Conservation (phyloP, 768 basidiomycete genomes). For the Pisolithus albus region DNA sequence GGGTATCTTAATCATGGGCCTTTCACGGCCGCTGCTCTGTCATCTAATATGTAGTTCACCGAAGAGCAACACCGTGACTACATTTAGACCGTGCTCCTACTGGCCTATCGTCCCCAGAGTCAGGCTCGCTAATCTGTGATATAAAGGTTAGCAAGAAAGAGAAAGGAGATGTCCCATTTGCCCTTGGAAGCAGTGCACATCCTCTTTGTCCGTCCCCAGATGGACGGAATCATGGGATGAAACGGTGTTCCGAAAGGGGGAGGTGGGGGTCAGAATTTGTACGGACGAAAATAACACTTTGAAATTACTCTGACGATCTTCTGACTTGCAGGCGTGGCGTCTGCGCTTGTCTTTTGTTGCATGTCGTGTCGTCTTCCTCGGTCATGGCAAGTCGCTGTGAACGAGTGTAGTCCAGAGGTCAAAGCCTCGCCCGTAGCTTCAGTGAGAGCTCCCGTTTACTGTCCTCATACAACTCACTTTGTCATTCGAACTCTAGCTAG, state of each 20-base stretch:
- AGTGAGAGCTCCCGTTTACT: constrained; percentile 41
- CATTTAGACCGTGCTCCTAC: constrained; percentile 37
- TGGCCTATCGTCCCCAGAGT: constrained; percentile 34
- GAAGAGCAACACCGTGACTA: constrained; percentile 33
- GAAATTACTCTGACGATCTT: too few species aligned
- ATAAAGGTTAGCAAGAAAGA: too few species aligned
- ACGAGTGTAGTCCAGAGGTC: neutral
- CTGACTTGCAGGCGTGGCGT: constrained; percentile 51
- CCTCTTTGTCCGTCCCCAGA: constrained; percentile 25
- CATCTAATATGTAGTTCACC: constrained; percentile 43
- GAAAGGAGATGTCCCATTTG: neutral
- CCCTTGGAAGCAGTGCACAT: neutral
- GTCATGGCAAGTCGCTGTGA: neutral
- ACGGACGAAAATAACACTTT: neutral
- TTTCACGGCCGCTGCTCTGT: constrained; percentile 40
- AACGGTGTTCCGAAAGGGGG: constrained; percentile 25
- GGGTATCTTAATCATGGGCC: constrained; percentile 6
- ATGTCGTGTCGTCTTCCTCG: neutral
- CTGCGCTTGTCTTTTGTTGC: constrained; percentile 8
- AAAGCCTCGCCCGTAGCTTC: constrained; percentile 41
- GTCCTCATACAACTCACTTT: constrained; percentile 54
- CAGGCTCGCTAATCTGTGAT: constrained; percentile 32
- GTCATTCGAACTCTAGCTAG: constrained; percentile 48
- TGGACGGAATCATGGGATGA: constrained; percentile 32
- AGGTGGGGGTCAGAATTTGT: constrained; percentile 21